These are phyloP conservation scores for Penicillium janthinellum DNA, from an alignment of 2,329 filamentous ascomycete species.

Conservation along the genomic window DNA sequence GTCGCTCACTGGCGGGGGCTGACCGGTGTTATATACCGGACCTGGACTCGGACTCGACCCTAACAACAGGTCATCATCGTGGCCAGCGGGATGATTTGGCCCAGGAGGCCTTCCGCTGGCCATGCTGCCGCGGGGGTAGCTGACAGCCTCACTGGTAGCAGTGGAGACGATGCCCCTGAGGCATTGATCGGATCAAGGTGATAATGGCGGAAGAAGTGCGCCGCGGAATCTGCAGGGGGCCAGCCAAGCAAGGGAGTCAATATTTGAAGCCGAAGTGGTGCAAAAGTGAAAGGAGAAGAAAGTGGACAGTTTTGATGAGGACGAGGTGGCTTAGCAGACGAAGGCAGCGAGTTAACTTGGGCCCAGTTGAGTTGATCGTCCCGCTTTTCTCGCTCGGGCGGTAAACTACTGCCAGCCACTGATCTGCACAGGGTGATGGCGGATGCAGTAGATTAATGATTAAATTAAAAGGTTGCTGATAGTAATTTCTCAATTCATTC, in stretches of 20 bases:
- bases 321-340: slow-evolving; percentile 30
- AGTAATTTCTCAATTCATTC: not conserved
- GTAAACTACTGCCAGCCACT: slow-evolving; percentile 16
- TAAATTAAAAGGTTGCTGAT: not conserved
- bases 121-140: slow-evolving; percentile 43
- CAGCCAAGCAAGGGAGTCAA: slow-evolving; percentile 9
- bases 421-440: slow-evolving; percentile 3
- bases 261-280: not conserved
- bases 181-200: slow-evolving; percentile 38
- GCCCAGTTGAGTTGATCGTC: slow-evolving; percentile 22
- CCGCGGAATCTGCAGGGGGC: slow-evolving; percentile 10
- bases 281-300: slow-evolving; percentile 8
- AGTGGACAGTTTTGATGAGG: slow-evolving; percentile 11
- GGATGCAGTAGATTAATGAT: not conserved
- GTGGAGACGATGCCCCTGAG: slow-evolving; percentile 35
- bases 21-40: slow-evolving; percentile 68
- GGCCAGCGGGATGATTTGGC: slow-evolving; percentile 48
- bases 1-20: slow-evolving; percentile 77
- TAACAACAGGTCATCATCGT: slow-evolving; percentile 48
- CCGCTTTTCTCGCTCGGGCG: slow-evolving; percentile 22
- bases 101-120: slow-evolving; percentile 58
- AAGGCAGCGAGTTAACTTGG: slow-evolving; percentile 17
- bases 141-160: slow-evolving; percentile 36
- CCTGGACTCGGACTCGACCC: slow-evolving; percentile 42
- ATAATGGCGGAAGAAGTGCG: slow-evolving; percentile 11